Conservation (phyloP, 257 asterid species). For the Nicotiana sylvestris region DNA sequence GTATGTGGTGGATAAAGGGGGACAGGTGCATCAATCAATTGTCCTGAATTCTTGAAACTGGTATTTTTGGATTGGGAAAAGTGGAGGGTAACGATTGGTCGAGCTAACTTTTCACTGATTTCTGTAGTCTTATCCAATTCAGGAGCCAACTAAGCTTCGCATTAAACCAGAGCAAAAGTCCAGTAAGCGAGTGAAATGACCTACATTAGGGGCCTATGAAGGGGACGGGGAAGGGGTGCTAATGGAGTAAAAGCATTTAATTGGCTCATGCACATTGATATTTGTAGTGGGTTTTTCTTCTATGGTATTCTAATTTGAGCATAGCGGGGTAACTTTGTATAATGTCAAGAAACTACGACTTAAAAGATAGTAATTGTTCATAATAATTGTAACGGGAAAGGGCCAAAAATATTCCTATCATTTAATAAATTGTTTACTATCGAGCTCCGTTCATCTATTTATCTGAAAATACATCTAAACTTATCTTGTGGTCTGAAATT, state of each 20-base stretch:
- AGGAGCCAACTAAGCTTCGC: slow-evolving; percentile 35
- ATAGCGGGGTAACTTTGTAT: too few species aligned
- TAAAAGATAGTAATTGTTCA: too few species aligned
- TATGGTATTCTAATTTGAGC: too few species aligned
- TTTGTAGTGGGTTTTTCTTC: slow-evolving; percentile 25
- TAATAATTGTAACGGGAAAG: background rate
- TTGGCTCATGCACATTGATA: slow-evolving; percentile 37
- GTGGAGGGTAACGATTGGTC: slow-evolving; percentile 16
- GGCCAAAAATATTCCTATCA: too few species aligned
- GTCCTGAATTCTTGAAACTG: slow-evolving; percentile 4
- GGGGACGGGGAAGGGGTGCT: slow-evolving; percentile 18
- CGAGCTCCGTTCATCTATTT: too few species aligned
- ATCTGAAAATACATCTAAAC: too few species aligned
- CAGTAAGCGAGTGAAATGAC: slow-evolving; percentile 9
- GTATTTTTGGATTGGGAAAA: slow-evolving; percentile 18
- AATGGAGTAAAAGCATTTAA: slow-evolving; percentile 34
- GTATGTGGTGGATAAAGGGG: background rate
- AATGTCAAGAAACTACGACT: too few species aligned
- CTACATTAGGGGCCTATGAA: slow-evolving; percentile 24
- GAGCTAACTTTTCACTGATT: slow-evolving; percentile 11
- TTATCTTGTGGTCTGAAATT: too few species aligned
- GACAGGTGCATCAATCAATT: background rate
- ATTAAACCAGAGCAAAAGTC: slow-evolving; percentile 2
- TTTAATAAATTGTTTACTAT: too few species aligned
- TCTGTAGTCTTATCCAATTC: slow-evolving; percentile 35